Percentiles rank a stretch among this genome's conserved stretches.
These are phyloP conservation scores for Colletotrichum orchidophilum DNA, from an alignment of 2,329 filamentous ascomycete genomes.

Conservation along the genomic window DNA sequence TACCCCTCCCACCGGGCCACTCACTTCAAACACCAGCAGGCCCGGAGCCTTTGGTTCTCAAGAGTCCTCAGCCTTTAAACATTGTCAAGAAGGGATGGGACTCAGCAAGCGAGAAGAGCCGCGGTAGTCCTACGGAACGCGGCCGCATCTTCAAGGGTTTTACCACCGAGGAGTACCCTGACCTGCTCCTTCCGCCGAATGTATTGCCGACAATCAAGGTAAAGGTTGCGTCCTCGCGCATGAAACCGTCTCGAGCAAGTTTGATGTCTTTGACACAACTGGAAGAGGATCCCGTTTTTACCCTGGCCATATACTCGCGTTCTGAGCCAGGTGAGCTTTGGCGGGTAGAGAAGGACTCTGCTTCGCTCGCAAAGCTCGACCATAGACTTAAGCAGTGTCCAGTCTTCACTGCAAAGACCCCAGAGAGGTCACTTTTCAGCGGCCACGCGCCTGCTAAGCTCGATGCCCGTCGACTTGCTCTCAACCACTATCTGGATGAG, in stretches of 20 bases:
- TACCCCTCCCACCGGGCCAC: constrained; percentile 76
- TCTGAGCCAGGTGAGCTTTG: constrained; percentile 83
- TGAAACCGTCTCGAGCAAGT: constrained; percentile 90
- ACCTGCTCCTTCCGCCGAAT: constrained; percentile 86
- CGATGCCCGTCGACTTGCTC: constrained; percentile 81
- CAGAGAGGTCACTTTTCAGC: constrained; percentile 86
- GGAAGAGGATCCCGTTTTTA: constrained; percentile 95
- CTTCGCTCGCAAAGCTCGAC: constrained; percentile 83
- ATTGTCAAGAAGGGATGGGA: constrained; percentile 46
- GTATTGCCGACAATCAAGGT: constrained; percentile 87
- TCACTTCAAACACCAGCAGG: constrained; percentile 65
- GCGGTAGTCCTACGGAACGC: constrained; percentile 52
- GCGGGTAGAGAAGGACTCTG: constrained; percentile 92
- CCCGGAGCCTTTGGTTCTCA: constrained; percentile 43
- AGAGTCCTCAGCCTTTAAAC: constrained; percentile 52
- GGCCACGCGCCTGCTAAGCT: constrained; percentile 95
- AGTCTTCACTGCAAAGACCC: constrained; percentile 79
- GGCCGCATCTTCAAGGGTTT: constrained; percentile 78
- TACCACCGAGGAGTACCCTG: constrained; percentile 86
- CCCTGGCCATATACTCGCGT: constrained; percentile 83
- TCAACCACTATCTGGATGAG: constrained; percentile 87
- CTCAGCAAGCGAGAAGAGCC: constrained; percentile 43
- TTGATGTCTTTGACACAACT: constrained; percentile 80
- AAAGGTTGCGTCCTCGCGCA: constrained; percentile 90
- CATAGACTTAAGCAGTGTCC: constrained; percentile 78